Percentiles rank a stretch among this genome's conserved stretches.
phyloP scores from a whole-genome alignment of 305 asterid genomes.

The Solanum chacoense region DNA sequence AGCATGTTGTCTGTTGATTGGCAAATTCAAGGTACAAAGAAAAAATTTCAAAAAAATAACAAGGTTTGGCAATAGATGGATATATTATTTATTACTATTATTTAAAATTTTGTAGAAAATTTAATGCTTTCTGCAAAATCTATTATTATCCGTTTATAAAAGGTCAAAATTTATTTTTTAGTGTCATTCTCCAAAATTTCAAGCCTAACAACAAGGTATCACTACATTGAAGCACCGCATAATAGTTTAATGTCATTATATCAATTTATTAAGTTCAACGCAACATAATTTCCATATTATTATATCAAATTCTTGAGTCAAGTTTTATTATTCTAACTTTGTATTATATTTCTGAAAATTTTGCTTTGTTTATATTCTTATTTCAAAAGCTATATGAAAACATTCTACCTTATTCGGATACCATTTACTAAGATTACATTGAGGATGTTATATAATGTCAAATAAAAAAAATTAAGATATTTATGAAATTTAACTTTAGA shows the following conservation, averaged over 20 bases:
- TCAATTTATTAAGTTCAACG: background rate
- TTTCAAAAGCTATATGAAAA: background rate
- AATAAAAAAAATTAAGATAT: too few relatives aligned
- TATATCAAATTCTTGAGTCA: background rate
- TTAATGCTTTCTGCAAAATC: background rate
- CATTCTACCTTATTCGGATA: too few relatives aligned
- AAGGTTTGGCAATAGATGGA: background rate
- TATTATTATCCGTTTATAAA: background rate
- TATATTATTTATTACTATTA: too few relatives aligned
- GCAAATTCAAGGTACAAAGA: background rate
- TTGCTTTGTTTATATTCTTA: background rate
- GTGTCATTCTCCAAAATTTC: background rate
- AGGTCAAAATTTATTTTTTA: background rate
- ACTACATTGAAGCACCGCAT: background rate
- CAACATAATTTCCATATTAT: background rate
- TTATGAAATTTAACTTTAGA: background rate
- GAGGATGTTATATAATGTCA: background rate
- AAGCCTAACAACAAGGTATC: background rate
- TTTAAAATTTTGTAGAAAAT: background rate
- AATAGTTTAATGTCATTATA: background rate
- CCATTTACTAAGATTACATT: too few relatives aligned
- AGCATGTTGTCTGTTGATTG: background rate
- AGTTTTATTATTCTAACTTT: background rate
- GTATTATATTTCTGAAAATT: background rate
- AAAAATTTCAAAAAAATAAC: too few relatives aligned